Evolutionary conservation across 352 stramenopile genomes (phyloP).

Genomic region (Pythium graminicola): DNA sequence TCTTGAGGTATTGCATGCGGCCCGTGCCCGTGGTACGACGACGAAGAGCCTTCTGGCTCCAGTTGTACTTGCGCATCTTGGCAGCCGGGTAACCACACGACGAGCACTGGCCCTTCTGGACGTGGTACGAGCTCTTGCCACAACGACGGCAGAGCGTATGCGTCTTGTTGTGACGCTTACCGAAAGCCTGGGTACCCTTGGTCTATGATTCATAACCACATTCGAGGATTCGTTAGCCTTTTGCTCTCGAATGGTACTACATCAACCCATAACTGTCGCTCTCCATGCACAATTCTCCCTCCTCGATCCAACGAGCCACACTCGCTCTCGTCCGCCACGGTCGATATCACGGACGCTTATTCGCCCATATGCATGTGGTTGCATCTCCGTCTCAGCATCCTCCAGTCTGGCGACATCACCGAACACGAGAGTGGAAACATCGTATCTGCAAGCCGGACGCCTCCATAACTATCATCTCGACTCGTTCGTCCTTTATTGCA

Average conservation of each 20-base stretch:
- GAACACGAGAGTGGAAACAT: background rate
- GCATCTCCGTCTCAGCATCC: too few species aligned
- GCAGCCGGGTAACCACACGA: slow-evolving; percentile 98
- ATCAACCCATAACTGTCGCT: too few species aligned
- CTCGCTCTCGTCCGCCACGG: too few species aligned
- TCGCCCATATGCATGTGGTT: too few species aligned
- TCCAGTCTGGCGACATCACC: too few species aligned
- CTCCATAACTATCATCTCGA: background rate
- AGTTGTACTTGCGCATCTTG: slow-evolving; percentile 96
- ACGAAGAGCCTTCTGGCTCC: slow-evolving; percentile 94
- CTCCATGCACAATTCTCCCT: too few species aligned
- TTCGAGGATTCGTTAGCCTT: slow-evolving; percentile 7
- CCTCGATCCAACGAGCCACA: background rate
- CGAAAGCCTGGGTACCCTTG: slow-evolving; percentile 99
- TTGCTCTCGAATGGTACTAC: background rate
- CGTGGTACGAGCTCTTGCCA: slow-evolving; percentile 98
- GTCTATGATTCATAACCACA: slow-evolving; percentile 73
- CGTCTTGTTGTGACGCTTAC: slow-evolving; percentile 99
- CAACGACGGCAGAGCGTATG: slow-evolving; percentile 99
- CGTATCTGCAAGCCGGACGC: background rate
- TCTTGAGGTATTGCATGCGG: slow-evolving; percentile 99
- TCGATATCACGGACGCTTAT: too few species aligned
- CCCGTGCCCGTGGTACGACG: slow-evolving; percentile 95
- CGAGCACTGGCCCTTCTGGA: slow-evolving; percentile 99
- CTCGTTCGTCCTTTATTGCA: background rate